phyloP scores from a whole-genome alignment of 768 basidiomycete genomes.

The Kwoniella bestiolae region DNA sequence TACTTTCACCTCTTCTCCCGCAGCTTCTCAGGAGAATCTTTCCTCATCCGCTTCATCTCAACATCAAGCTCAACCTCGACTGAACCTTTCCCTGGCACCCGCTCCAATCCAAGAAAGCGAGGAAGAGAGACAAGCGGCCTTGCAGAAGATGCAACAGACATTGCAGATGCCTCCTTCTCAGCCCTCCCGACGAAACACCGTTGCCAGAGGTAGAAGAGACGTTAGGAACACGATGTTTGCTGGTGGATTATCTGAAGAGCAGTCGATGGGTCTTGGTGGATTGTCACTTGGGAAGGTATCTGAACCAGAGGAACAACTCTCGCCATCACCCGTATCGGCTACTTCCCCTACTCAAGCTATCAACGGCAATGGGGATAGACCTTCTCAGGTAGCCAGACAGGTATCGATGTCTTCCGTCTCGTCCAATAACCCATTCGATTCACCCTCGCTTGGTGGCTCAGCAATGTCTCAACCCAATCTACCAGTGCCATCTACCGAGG shows the following conservation, averaged over 20 bases:
- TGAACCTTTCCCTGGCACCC: conserved; percentile 54
- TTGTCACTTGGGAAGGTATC: conserved; percentile 15
- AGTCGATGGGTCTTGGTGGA: conserved; percentile 28
- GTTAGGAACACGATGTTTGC: conserved; percentile 58
- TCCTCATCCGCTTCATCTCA: conserved; percentile 29
- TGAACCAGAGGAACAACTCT: conserved; percentile 18
- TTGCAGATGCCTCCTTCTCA: conserved; percentile 53
- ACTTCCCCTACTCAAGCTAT: not conserved
- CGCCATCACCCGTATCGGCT: conserved; percentile 12
- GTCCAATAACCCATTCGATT: conserved; percentile 54
- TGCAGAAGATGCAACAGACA: conserved; percentile 56
- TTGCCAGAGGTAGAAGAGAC: conserved; percentile 58
- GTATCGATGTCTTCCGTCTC: conserved; percentile 36
- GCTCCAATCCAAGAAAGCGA: conserved; percentile 56
- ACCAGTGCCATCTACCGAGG: conserved; percentile 32
- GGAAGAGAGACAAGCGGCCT: conserved; percentile 55
- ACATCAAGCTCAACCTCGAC: conserved; percentile 21
- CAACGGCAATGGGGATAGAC: conserved; percentile 9
- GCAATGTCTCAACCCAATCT: conserved; percentile 19
- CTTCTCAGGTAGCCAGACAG: conserved; percentile 29
- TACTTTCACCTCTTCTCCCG: conserved; percentile 35
- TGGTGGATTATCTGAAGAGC: conserved; percentile 27
- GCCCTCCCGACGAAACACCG: conserved; percentile 39
- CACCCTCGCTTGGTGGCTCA: conserved; percentile 31
- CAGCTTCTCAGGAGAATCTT: conserved; percentile 33